Base-by-base conservation (phyloP, 2,329 filamentous ascomycete genomes). In the Aureobasidium sp. region DNA sequence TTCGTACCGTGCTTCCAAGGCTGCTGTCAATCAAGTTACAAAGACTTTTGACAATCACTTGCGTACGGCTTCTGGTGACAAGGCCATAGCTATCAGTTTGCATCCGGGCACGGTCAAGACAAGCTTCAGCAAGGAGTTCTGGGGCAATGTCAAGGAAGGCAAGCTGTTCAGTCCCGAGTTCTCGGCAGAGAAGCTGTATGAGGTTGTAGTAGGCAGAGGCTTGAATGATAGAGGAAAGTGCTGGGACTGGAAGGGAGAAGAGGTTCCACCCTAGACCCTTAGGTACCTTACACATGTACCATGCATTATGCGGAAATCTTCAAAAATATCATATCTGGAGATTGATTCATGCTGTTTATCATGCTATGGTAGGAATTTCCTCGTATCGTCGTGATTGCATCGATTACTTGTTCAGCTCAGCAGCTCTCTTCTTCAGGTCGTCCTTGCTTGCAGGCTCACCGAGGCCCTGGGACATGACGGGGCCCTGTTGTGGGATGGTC, bases 41-140 rank as follows among this genome's bases (percentile, higher is more conserved):
- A 86, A 83, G 69, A 85, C 79, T 6, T 82, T 89, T 57, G 88
- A 93, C 65, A 75, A 85, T 24, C 79, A 83, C 63, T 69, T 93
- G 27, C 68, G 68, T 30, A 72, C 76, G 3, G 74, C 76, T 37
- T 76, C 78, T 55, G 81, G 76, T 0, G 77, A 79, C 0, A 81
- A 79, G 48, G 86, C 85, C 0, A 73, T 89, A 59, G 81, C 81
- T 1, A 70, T 94, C 10, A 79, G 78, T 8, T 76, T 93, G 63
- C 88, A 93, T 68, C 88, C 88, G 1, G 88, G 88, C 2, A 93
- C 88, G 1, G 87, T 93, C 44, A 83, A 78, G 71, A 93, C 88
- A 47, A 83, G 78, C 8, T 70, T 94, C 57, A 88, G 83, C 58
- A 77, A 74, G 62, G 81, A 82, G 38, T 93, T 87, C 64, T 91